These are phyloP conservation scores for Ogataea methanolica DNA, from an alignment of 805 yeast genomes.

Conservation along the genomic window DNA sequence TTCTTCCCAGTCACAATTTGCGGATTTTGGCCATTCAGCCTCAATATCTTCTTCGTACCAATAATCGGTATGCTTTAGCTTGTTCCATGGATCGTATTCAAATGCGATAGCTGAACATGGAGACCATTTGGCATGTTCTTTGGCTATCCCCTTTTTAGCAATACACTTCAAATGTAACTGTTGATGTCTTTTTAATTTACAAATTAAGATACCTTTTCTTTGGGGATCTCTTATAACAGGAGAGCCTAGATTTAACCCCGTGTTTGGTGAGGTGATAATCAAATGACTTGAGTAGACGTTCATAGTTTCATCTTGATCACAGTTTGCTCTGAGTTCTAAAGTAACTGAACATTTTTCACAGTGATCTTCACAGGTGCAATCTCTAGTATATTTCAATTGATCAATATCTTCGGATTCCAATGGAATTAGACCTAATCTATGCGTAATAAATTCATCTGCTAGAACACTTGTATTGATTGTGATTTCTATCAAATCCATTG, in stretches of 20 bases:
- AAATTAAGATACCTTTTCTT: conserved; percentile 81
- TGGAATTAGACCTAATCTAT: conserved; percentile 90
- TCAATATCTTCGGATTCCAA: conserved; percentile 81
- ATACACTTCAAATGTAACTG: conserved; percentile 85
- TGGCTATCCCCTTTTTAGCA: conserved; percentile 95
- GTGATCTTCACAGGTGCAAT: conserved; percentile 97
- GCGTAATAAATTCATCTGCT: conserved; percentile 96
- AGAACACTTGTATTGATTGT: conserved; percentile 89
- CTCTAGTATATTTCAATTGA: conserved; percentile 80
- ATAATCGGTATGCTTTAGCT: conserved; percentile 88
- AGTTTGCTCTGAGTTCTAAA: conserved; percentile 74
- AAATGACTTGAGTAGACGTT: conserved; percentile 86
- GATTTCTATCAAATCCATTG: conserved; percentile 93
- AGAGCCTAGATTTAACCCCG: conserved; percentile 52
- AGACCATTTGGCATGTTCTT: conserved; percentile 98
- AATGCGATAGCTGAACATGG: conserved; percentile 95
- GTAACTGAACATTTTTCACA: conserved; percentile 94
- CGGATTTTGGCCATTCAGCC: conserved; percentile 89
- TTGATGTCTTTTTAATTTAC: conserved; percentile 89
- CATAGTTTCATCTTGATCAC: conserved; percentile 83
- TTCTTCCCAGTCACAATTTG: conserved; percentile 94
- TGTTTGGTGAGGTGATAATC: conserved; percentile 33
- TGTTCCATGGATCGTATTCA: conserved; percentile 99
- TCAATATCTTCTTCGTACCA: conserved; percentile 93
- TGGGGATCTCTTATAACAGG: conserved; percentile 81